Evolutionary conservation across 2,329 filamentous ascomycete genomes (phyloP).

Genomic region (Magnaporthales sp.): DNA sequence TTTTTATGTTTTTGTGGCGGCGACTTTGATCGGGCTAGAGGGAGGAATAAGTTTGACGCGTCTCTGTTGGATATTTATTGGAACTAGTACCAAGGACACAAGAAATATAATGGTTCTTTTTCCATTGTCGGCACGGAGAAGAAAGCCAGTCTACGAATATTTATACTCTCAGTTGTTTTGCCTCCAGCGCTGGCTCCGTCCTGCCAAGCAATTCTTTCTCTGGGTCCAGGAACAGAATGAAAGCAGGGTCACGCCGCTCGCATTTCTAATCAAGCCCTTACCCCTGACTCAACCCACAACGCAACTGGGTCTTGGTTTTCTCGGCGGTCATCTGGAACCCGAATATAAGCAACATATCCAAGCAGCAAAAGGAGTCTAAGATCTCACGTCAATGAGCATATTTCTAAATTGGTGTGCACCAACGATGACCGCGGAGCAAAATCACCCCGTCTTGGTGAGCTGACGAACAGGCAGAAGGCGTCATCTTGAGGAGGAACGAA

Average conservation of each 20-base stretch:
- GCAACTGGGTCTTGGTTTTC: no score
- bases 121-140: background rate
- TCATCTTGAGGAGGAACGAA: background rate
- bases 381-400: no score
- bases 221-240: background rate
- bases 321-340: no score
- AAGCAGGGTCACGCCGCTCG: background rate
- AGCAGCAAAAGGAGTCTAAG: no score
- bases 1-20: background rate
- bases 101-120: background rate
- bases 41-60: background rate
- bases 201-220: background rate
- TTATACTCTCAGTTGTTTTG: background rate
- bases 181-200: background rate
- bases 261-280: no score
- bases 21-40: no score
- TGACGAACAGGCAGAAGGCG: background rate
- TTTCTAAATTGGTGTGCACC: no score
- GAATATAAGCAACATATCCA: no score
- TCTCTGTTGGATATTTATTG: background rate
- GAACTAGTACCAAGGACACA: background rate
- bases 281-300: no score
- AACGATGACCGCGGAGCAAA: no score
- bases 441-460: no score
- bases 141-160: background rate